A percentile compares a stretch with the other conserved stretches of the same genome.
Evolutionary conservation across 805 yeast species (phyloP).

Genomic region (Kurtzmaniella cleridarum): DNA sequence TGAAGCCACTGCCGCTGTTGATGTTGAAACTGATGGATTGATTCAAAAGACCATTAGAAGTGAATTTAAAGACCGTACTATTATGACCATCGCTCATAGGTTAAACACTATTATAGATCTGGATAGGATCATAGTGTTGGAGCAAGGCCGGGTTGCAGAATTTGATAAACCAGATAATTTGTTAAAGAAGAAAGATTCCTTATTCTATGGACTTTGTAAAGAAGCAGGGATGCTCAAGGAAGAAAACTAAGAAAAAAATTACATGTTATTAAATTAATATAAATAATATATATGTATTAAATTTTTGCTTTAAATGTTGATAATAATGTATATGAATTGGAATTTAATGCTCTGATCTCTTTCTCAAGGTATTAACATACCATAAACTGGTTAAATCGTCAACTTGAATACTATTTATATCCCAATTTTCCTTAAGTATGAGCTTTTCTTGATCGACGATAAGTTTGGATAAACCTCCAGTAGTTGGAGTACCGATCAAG

Average conservation of each 20-base stretch:
- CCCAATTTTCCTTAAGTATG: conserved; percentile 8
- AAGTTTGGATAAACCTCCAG: conserved; percentile 10
- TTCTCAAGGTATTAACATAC: conserved; percentile 45
- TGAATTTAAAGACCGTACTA: conserved; percentile 72
- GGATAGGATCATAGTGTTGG: conserved; percentile 71
- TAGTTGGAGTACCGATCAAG: conserved; percentile 24
- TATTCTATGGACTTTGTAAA: conserved; percentile 75
- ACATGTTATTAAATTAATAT: too few species aligned
- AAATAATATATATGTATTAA: too few species aligned
- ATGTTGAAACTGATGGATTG: conserved; percentile 75
- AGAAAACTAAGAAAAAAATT: too few species aligned
- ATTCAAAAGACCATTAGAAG: conserved; percentile 73
- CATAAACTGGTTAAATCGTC: conserved; percentile 46
- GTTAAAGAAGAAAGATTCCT: conserved; percentile 57
- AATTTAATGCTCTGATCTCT: conserved; percentile 55
- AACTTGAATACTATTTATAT: conserved; percentile 20
- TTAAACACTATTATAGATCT: conserved; percentile 78
- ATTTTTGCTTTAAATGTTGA: too few species aligned
- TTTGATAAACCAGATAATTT: conserved; percentile 68
- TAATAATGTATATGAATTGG: too few species aligned
- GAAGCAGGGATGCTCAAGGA: conserved; percentile 69
- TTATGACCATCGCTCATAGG: conserved; percentile 81
- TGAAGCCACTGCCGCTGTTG: conserved; percentile 89
- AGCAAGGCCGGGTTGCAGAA: conserved; percentile 69
- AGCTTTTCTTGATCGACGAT: conserved; percentile 16